Evolutionary conservation across 306 rosid species (phyloP), one percentile per base, ranked within the genome.

Genomic region (Prunus kanzakura): DNA sequence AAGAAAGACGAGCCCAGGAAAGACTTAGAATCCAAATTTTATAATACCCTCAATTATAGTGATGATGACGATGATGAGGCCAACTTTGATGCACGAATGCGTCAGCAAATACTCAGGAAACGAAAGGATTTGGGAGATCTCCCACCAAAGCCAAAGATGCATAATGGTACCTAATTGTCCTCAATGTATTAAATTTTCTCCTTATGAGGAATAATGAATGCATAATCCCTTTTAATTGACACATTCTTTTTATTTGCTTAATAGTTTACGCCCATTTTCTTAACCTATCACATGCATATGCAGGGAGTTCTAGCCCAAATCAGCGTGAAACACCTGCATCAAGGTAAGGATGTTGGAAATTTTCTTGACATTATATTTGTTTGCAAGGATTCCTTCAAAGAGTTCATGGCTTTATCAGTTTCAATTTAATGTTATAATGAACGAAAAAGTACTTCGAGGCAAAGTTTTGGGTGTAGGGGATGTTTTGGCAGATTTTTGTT

Each of bases 51-150:
- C 64, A 81, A 84, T 79, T 78, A 83, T 65, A 81, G 93, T 25
- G 90, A 88, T 50, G 86, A 78, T n/a, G 82, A 74, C 14, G 87
- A 84, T 46, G 35, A 61, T 46, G 93, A 91, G 81, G 92, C 96
- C 56, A 85, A 87, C 84, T 96, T 96, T 79, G 98, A 92, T 84
- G 77, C 93, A 67, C 84, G 91, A 71, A 96, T 96, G 99, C 97
- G 98, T 69, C 80, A 71, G 84, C 91, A 82, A 80, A 92, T 96
- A 84, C 93, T 96, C 58, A 86, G 74, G 81, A 96, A 86, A 79
- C 87, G 93, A 75, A 88, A 77, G 38, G 97, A 96, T 73, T 73
- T 89, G 79, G 97, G 93, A 65, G 91, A 88, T 84, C 75, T 64
- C 67, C 93, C 93, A 57, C 81, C 88, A 8, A 91, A 88, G 82